Evolutionary conservation across 192 early-diverging fungal genomes (phyloP).

Genomic region (Linnemannia exigua): DNA sequence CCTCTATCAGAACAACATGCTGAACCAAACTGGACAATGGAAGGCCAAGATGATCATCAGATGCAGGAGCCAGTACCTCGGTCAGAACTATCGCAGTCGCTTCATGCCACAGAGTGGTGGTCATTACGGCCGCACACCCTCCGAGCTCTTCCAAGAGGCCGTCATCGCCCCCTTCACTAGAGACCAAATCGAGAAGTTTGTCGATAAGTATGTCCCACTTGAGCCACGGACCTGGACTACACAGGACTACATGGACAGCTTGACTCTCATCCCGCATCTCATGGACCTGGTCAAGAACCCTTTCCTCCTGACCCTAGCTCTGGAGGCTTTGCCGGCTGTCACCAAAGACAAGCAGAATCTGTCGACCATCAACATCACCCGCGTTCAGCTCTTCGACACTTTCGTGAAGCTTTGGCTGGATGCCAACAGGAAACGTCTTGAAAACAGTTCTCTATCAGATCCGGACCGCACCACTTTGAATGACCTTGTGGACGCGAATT

Average conservation of each 20-base stretch:
- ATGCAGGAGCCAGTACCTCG: conserved; percentile 26
- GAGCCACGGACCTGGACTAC: conserved; percentile 1
- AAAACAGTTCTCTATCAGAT: background rate
- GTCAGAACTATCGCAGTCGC: conserved; percentile 6
- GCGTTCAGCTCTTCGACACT: conserved; percentile 14
- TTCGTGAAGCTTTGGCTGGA: conserved; percentile 17
- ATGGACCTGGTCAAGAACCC: conserved; percentile 31
- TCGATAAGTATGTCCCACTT: conserved; percentile 9
- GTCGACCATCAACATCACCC: background rate
- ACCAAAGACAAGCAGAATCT: background rate
- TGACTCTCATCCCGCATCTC: background rate
- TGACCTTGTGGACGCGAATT: background rate
- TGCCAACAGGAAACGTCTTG: background rate
- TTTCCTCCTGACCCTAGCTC: conserved; percentile 12
- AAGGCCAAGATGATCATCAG: conserved; percentile 16
- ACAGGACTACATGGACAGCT: conserved; percentile 12
- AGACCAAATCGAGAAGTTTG: conserved; percentile 13
- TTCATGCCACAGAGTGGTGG: conserved; percentile 3
- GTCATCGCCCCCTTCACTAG: conserved; percentile 25
- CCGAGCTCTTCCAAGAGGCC: conserved; percentile 16
- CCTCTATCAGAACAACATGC: background rate
- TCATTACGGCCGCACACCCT: background rate
- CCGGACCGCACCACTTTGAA: background rate
- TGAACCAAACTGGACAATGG: conserved; percentile 26
- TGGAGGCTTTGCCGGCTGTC: conserved; percentile 10